phyloP scores from a whole-genome alignment of 441 rosid genomes.

The Syzygium syzygioides region DNA sequence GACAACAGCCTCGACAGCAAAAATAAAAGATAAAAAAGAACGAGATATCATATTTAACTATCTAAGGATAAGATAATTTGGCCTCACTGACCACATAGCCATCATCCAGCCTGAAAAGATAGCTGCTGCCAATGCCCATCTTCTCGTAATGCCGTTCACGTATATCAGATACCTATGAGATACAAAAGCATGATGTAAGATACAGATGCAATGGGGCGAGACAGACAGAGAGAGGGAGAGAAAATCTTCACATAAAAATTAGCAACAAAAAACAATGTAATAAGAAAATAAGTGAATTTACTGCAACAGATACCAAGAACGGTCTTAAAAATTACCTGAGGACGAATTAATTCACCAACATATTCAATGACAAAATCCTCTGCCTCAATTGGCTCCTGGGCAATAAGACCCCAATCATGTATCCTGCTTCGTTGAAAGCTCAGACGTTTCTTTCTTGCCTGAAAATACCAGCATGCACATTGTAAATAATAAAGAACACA shows the following conservation, averaged over 20 bases:
- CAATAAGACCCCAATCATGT: slow-evolving; percentile 99
- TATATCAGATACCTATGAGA: slow-evolving; percentile 89
- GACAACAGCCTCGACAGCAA: neutral
- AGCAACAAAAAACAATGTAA: neutral
- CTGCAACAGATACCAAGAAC: slow-evolving; percentile 6
- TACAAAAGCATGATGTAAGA: slow-evolving; percentile 1
- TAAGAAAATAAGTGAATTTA: neutral
- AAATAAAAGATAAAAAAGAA: neutral
- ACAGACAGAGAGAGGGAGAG: neutral
- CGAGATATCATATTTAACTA: neutral
- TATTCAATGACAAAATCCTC: slow-evolving; percentile 99
- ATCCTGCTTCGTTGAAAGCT: slow-evolving; percentile 95
- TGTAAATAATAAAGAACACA: neutral
- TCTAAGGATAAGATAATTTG: neutral
- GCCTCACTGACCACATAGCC: slow-evolving; percentile 86
- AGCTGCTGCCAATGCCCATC: slow-evolving; percentile 99
- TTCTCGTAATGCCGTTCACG: slow-evolving; percentile 89
- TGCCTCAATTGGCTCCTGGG: slow-evolving; percentile 94
- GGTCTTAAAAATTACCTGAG: slow-evolving; percentile 52
- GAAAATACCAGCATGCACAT: slow-evolving; percentile 15
- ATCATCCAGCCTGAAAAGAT: slow-evolving; percentile 96
- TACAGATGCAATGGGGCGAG: neutral
- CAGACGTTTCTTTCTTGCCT: slow-evolving; percentile 94
- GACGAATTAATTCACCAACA: slow-evolving; percentile 95
- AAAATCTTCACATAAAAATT: neutral